Conservation (phyloP, 306 rosid genomes). For the Gastrolobium villosum region DNA sequence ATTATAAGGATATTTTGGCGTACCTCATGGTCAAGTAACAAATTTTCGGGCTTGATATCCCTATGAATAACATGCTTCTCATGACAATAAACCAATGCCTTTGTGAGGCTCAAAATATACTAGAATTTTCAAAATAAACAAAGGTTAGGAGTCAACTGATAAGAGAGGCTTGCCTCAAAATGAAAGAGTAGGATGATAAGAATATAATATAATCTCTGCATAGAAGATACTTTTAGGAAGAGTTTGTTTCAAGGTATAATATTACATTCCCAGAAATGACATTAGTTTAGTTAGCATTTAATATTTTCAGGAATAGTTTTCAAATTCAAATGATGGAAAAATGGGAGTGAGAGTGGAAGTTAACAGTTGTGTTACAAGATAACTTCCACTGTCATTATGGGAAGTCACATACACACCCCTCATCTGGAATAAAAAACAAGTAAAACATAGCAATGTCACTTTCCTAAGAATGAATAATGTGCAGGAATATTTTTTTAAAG, state of each 20-base stretch:
- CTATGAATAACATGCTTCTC: constrained; percentile 91
- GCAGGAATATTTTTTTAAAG: too few relatives aligned
- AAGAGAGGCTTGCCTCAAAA: background rate
- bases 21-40: constrained; percentile 89
- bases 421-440: too few relatives aligned
- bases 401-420: too few relatives aligned
- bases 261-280: too few relatives aligned
- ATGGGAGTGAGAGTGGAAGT: too few relatives aligned
- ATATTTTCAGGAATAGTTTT: too few relatives aligned
- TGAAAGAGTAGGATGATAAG: background rate
- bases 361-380: too few relatives aligned
- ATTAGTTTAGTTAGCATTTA: too few relatives aligned
- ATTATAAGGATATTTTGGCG: background rate
- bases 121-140: constrained; percentile 46
- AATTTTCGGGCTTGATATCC: constrained; percentile 91
- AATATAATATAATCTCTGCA: background rate
- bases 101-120: constrained; percentile 80
- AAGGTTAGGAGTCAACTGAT: constrained; percentile 15
- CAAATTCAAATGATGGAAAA: too few relatives aligned
- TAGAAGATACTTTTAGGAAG: background rate
- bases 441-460: too few relatives aligned
- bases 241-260: too few relatives aligned
- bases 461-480: background rate
- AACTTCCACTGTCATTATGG: too few relatives aligned
- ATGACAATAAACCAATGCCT: constrained; percentile 85